Evolutionary conservation across 2,329 filamentous ascomycete species (phyloP), one percentile per base, ranked within the genome.

Genomic region (Ophiostoma triangulosporum): DNA sequence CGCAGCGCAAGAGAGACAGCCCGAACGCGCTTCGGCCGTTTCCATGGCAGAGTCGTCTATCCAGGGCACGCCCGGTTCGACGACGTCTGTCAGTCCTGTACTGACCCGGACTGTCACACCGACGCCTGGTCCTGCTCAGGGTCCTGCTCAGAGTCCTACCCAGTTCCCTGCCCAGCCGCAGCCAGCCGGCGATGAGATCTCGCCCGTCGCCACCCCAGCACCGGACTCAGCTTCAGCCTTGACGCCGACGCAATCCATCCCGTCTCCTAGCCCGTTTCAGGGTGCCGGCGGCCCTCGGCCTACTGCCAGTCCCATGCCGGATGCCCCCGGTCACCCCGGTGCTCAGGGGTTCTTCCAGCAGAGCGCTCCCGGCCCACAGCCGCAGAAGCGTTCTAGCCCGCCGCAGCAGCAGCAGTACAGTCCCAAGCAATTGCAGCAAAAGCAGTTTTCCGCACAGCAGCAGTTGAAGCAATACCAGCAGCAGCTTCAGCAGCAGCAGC

Each of bases 401-500:
- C 20, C 33, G 5, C 49, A 48, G 24, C 38, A 48, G 24, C 38
- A 53, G 12, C 46, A 35, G 9, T 24, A 36, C 14, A 32, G 4
- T 20, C 33, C 33, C 4, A 46, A 54, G 22, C 48, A 31, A 6
- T 46, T 43, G 22, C 57, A 48, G n/a, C 43, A 14, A 11, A 31
- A 50, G 9, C 51, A 40, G 2, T 43, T 33, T 20, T 26, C 32
- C 48, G 46, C 38, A 2, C 51, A 51, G 6, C 45, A 48, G 6
- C 54, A 51, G 31, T 22, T 43, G 20, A 52, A 54, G 36, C 53
- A 51, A n/a, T 50, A 54, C 5, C 45, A 50, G 3, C 40, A 36
- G 20, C 50, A 54, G 5, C 54, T 24, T 17, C 48, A 36, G n/a
- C 55, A 50, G 26, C 55, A 52, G 17, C 52, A 45, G 15, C 54